Base-by-base conservation (phyloP, 2,329 filamentous ascomycete genomes). In the Aspergillus pseudoterreus region DNA sequence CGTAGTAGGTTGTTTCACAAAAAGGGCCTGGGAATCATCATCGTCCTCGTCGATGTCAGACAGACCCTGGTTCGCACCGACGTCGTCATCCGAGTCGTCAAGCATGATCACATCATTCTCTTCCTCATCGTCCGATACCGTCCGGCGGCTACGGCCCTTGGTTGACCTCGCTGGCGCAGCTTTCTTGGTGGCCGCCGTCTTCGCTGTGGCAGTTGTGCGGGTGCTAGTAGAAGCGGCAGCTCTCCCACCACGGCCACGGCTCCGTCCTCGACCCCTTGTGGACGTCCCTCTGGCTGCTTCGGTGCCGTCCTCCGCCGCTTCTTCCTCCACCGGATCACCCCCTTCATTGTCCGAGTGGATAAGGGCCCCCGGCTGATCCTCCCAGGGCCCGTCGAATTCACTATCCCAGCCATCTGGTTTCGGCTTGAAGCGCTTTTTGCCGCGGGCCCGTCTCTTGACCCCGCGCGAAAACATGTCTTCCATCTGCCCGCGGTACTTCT, bases 361-460 rank as follows among this genome's bases (percentile, higher is more conserved):
- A 4, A 84, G 69, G 1, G 86, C 88, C 6, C 82, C 85, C 0
- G 88, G 83, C 52, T 90, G 84, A 44, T 94, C 87, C 54, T 87
- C 87, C 92, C 92, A 97, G 46, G 80, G 79, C 0, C 92, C 94
- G 45, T 96, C 87, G 22, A 92, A 75, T 58, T 97, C 92, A n/a
- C 84, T 89, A 64, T 97, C 90, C 91, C 92, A 97, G 2, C 78
- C 79, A 10, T 83, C 81, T 1, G 92, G 92, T 67, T 85, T 89
- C 0, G 89, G 85, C 66, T 88, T 92, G 54, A 88, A 77, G 57
- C 77, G 83, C 63, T 77, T 82, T 62, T 78, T 80, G 41, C 75
- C 66, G 45, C 71, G 60, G 59, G 63, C 66, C 44, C 75, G 77
- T 70, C 82, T 85, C 35, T 83, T 66, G 43, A 81, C 73, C 2